Base-by-base conservation (phyloP, 768 basidiomycete genomes). In the Collybiopsis confluens region DNA sequence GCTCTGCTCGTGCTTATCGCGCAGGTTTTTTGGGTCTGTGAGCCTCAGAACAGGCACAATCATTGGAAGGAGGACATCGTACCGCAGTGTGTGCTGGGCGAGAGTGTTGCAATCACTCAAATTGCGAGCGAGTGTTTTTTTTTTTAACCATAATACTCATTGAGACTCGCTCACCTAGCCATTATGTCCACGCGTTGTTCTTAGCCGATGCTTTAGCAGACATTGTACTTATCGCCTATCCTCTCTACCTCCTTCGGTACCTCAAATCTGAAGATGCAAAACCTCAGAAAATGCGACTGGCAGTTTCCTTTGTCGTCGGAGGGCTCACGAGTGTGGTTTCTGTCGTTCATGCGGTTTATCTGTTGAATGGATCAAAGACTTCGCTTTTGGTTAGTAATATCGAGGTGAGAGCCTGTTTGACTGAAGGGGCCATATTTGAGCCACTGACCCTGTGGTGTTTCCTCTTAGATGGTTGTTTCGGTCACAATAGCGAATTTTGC, bases 1-100 rank as follows among this genome's bases (percentile, higher is more conserved):
- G 35, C 23, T 16, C 28, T 50, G 1, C 48, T 50, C 8, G 23
- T 50, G 5, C 48, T 50, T 1, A 21, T 50, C 10, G 48, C 48
- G 18, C 48, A 50, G 37, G 35, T 50, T 2, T 50, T 50, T 10
- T 50, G 48, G 48, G 48, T 50, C 20, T 50, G 48, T 16, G 48
- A 50, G 15, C 48, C 48, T 16, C 48, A 50, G 37, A 37, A 50
- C 16, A 13, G 48, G 16, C 6, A 37, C 15, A 50, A 30, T 15
- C 27, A 50, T 24, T 50, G 48, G 48, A 50, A 50, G 30, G 23
- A 21, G 16, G 11, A 50, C n/a, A 9, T 33, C 7, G 30, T 21
- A 33, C 48, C 48, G 37, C 48, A 50, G 35, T 50, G 48, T 24
- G 48, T 50, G 7, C 15, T 50, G 16, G 48, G 48, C 2, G n/a